Evolutionary conservation across 2,329 filamentous ascomycete species (phyloP), one percentile per base, ranked within the genome.

Genomic region (Mycogone perniciosa): DNA sequence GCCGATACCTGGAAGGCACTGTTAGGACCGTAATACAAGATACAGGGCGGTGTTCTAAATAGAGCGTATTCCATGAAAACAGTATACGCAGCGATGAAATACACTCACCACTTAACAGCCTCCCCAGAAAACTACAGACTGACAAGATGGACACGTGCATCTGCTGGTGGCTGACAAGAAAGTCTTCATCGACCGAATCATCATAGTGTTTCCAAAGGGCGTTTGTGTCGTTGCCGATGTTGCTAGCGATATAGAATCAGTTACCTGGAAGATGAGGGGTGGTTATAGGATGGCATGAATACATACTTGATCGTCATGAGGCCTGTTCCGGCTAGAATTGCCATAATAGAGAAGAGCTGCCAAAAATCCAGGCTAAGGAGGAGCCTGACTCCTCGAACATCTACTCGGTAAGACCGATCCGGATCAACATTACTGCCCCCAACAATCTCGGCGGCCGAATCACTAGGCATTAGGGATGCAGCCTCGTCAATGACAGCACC

Each of bases 301-400:
- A 74, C 86, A 69, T 76, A 95, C 90, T 99, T 99, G 71, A 99
- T 99, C 0, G 92, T 97, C 93, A 99, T 99, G 57, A 99, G 73
- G 8, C 93, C 93, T 60, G 96, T 87, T 47, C 93, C 93, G 5
- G 90, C 89, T 55, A 97, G 75, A n/a, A 96, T 80, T 37, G 85
- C 90, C 79, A 99, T 88, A 58, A 96, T 83, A 51, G 80, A 69
- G 67, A 95, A 97, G 30, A 95, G 72, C 62, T 95, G 87, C 90
- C 91, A 97, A 68, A 97, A 99, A 57, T 95, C 86, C 44, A 84
- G 62, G 54, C 79, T 82, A 48, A 74, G 75, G 31, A 96, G 71
- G 64, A 99, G 76, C 11, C 79, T 77, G 63, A 89, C 74, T 57
- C 93, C 93, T 65, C 92, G 88, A 64, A 97, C 86, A 82, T 97